Percentiles rank a stretch among this genome's conserved stretches.
phyloP scores from a whole-genome alignment of 768 basidiomycete species.

The Strobilomyces confusus region DNA sequence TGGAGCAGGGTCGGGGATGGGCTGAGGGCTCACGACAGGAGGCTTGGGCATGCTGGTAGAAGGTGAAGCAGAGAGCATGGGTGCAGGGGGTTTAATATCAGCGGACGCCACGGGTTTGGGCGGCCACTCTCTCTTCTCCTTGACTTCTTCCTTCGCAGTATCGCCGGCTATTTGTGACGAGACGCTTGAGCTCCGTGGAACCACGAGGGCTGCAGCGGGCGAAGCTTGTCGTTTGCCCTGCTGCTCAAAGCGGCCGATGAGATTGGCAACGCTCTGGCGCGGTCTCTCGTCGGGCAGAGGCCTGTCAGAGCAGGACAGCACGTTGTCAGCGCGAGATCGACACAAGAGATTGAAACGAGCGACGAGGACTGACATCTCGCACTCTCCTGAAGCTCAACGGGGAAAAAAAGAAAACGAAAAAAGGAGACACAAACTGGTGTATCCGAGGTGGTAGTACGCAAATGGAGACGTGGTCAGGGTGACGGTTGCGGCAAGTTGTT shows the following conservation, averaged over 20 bases:
- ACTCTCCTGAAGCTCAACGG: constrained; percentile 18
- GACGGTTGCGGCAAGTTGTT: constrained; percentile 26
- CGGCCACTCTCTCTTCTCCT: constrained; percentile 78
- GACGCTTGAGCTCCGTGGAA: constrained; percentile 62
- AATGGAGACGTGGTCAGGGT: constrained; percentile 15
- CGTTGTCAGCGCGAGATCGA: constrained; percentile 14
- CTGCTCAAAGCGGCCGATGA: constrained; percentile 86
- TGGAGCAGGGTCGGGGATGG: constrained; percentile 23
- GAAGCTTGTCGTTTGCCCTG: constrained; percentile 64
- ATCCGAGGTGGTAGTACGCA: constrained; percentile 2
- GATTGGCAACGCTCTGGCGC: constrained; percentile 82
- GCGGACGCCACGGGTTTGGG: constrained; percentile 41
- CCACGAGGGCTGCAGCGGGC: constrained; percentile 33
- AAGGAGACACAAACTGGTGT: constrained; percentile 12
- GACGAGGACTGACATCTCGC: constrained; percentile 27
- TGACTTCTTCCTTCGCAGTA: constrained; percentile 59
- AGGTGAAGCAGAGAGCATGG: constrained; percentile 35
- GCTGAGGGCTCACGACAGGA: constrained; percentile 28
- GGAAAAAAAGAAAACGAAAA: constrained; percentile 12
- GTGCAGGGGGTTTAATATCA: constrained; percentile 33
- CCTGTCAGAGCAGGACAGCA: constrained; percentile 40
- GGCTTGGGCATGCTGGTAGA: constrained; percentile 17
- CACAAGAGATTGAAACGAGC: background rate
- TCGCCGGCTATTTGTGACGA: constrained; percentile 62
- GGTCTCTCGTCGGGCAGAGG: constrained; percentile 86